Evolutionary conservation across 345 rosid species (phyloP), one percentile per base, ranked within the genome.

Genomic region (Toxicodendron radicans): DNA sequence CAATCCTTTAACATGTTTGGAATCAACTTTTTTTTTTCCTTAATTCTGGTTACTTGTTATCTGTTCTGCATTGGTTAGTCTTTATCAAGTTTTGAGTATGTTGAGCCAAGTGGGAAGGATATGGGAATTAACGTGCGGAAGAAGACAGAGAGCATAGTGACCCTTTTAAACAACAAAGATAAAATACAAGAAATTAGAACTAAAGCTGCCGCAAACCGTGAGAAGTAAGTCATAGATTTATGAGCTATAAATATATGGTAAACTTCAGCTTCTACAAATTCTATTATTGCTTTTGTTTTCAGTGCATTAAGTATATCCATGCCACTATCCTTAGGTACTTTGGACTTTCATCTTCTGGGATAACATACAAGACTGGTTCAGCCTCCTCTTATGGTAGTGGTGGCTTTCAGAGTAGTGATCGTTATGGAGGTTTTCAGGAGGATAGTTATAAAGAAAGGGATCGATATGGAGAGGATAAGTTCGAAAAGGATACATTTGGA

Each of bases 81-180:
- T 54, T 97, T 96, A 79, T 77, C 94, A 64, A 96, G 92, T 84
- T 96, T 93, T 83, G 98, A 96, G 75, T 93, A 89, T 78, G 95
- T 84, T 67, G 99, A 96, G 87, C 98, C 95, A 66, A 92, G 78
- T 79, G 99, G 99, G 66, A 96, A 93, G 84, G 99, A 95, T 82
- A 14, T 81, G 79, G 99, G 98, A 62, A 85, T 95, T 68, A 95
- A 92, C 60, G 98, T 96, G 78, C 87, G 99, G 84, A 96, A 90
- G 92, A 96, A 92, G 86, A 91, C 94, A 0, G 99, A 93, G 78
- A 93, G 56, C 75, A 92, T 96, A 23, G 90, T 78, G 18, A 35
- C 84, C 43, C 91, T 96, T 78, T 76, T 93, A 80, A 96, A 92
- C 79, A 80, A 89, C 58, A 92, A 75, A 84, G 99, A 93, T 41